Percentiles rank a stretch among this genome's conserved stretches.
Conservation (phyloP, 257 asterid genomes). For the Scutellaria barbata region DNA sequence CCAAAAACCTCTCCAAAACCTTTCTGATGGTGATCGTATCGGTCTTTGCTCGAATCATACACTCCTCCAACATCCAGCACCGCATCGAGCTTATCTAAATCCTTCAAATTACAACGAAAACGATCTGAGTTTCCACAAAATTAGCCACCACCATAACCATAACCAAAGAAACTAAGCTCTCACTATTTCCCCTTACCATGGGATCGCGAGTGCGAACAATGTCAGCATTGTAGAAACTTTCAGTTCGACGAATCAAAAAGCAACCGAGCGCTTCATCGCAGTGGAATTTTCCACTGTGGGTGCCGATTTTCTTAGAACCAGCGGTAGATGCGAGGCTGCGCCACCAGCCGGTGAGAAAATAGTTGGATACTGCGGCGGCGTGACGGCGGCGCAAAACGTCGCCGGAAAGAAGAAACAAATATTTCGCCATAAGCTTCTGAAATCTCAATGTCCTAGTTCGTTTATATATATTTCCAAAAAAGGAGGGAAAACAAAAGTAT, state of each 20-base stretch:
- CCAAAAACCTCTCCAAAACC: slow-evolving; percentile 37
- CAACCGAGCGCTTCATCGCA: slow-evolving; percentile 40
- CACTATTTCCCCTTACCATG: slow-evolving; percentile 1
- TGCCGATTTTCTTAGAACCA: slow-evolving; percentile 29
- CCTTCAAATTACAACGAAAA: slow-evolving; percentile 20
- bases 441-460: neutral
- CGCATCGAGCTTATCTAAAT: slow-evolving; percentile 40
- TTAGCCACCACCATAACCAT: neutral
- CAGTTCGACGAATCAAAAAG: slow-evolving; percentile 36
- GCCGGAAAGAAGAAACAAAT: neutral
- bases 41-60: slow-evolving; percentile 48
- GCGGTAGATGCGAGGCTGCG: slow-evolving; percentile 27
- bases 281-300: slow-evolving; percentile 32
- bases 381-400: slow-evolving; percentile 13
- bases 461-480: neutral
- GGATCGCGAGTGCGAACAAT: slow-evolving; percentile 28
- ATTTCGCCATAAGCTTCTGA: slow-evolving; percentile 1
- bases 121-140: slow-evolving; percentile 2
- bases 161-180: neutral
- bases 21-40: slow-evolving; percentile 49
- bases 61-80: slow-evolving; percentile 54
- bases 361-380: slow-evolving; percentile 14
- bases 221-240: neutral
- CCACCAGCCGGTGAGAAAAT: slow-evolving; percentile 24
- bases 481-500: too few species aligned